phyloP scores from a whole-genome alignment of 2,329 filamentous ascomycete species.

The Hypocreales sp. region DNA sequence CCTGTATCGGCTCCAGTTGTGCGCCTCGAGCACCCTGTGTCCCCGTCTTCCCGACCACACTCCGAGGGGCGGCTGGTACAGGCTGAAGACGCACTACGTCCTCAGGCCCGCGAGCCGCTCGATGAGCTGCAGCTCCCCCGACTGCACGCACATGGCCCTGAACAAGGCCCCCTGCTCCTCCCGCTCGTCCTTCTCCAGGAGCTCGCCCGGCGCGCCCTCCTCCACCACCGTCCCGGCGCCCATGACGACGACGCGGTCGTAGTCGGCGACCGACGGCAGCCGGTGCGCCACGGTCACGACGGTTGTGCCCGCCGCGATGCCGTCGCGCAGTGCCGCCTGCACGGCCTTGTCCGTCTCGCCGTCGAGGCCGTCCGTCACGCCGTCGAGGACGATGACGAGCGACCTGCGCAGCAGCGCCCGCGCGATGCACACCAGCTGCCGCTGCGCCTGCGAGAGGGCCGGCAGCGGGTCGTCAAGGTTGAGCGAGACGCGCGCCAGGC shows the following conservation, averaged over 20 bases:
- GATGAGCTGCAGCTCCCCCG: constrained; percentile 1
- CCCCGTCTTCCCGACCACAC: not conserved
- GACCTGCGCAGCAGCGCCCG: constrained; percentile 51
- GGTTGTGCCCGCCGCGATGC: constrained; percentile 50
- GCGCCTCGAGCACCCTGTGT: not conserved
- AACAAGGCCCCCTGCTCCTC: not conserved
- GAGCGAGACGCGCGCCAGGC: not conserved
- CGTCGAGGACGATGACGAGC: constrained; percentile 61
- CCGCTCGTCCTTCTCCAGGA: constrained; percentile 1
- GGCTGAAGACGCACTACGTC: constrained; percentile 1
- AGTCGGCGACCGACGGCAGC: constrained; percentile 50
- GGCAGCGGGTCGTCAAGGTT: not conserved
- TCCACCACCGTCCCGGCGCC: constrained; percentile 54
- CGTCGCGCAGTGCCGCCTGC: constrained; percentile 48
- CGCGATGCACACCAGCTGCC: constrained; percentile 57
- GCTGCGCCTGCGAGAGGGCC: constrained; percentile 46
- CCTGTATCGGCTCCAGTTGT: not conserved
- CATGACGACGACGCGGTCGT: constrained; percentile 63
- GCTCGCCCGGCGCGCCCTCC: constrained; percentile 3
- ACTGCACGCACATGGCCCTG: not conserved
- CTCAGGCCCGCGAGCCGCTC: constrained; percentile 1
- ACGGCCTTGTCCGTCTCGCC: constrained; percentile 61
- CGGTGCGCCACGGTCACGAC: constrained; percentile 48
- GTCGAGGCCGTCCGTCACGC: constrained; percentile 56
- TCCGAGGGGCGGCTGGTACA: not conserved